Base-by-base conservation (phyloP, 2,329 filamentous ascomycete genomes). In the Coniella lustricola region DNA sequence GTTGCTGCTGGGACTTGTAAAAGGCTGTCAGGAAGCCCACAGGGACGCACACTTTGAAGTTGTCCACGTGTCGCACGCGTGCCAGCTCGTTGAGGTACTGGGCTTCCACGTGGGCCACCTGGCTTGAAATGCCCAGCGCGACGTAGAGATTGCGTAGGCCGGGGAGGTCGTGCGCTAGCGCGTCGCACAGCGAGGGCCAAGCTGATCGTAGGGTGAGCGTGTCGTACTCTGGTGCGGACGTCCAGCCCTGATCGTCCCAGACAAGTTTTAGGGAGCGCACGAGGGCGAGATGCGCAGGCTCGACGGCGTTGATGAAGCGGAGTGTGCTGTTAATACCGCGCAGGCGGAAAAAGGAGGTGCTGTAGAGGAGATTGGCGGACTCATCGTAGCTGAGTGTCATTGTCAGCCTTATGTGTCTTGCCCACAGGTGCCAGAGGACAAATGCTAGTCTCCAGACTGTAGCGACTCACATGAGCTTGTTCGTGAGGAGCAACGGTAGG, bases 231-330 rank as follows among this genome's bases (percentile, higher is more conserved):
- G 47, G 44, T 10, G 44, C 39, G 12, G 47, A 38, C 1, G 44
- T 31, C 51, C 51, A 53, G 22, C 51, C 51, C 34, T 47, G 44
- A 44, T 53, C 51, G 48, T 53, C 51, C 51, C 51, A 53, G 8
- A 53, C 51, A 29, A 53, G 48, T 48, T 53, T 53, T 29, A 53
- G 39, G 20, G 51, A 53, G 38, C 40, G 48, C 39, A 53, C 48
- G 33, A 44, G 51, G 7, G 25, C 51, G 18, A 53, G 51, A 48
- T 48, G 48, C 5, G 37, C 29, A 16, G 36, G 48, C 10, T 48
- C 36, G 10, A 46, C 48, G 39, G 37, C 34, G 43, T 47, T 50
- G 48, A 53, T 50, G 48, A 53, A 53, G 18, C 44, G 43, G 48
- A 47, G 46, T 1, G 48, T 53, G 9, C 43, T n/a, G 39, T 41